phyloP scores from a whole-genome alignment of 2,329 filamentous ascomycete genomes.

The Microdochium paspali region DNA sequence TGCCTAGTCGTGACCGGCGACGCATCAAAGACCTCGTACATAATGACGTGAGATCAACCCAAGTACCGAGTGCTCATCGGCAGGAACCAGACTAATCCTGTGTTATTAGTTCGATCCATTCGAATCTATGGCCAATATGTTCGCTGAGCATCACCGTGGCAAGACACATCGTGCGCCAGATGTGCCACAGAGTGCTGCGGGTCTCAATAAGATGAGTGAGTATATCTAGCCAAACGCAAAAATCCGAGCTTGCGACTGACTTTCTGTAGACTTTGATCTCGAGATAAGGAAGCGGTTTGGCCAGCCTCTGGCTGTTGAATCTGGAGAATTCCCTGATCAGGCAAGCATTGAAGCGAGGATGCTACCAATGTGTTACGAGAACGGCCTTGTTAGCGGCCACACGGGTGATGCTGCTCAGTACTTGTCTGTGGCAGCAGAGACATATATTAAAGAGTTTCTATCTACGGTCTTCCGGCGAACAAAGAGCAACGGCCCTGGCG shows the following conservation, averaged over 20 bases:
- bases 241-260: conserved; percentile 2
- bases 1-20: conserved; percentile 56
- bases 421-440: conserved; percentile 56
- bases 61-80: background rate
- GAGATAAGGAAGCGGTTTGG: conserved; percentile 59
- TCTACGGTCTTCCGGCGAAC: conserved; percentile 55
- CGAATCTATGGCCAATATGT: conserved; percentile 41
- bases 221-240: conserved; percentile 14
- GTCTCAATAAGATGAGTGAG: conserved; percentile 74
- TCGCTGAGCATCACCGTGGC: conserved; percentile 39
- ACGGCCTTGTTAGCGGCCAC: conserved; percentile 51
- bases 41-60: conserved; percentile 43
- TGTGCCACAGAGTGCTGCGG: conserved; percentile 58
- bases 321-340: conserved; percentile 60
- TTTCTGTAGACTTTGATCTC: conserved; percentile 47
- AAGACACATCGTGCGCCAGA: conserved; percentile 41
- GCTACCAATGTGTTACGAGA: conserved; percentile 60
- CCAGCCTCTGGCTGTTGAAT: conserved; percentile 56
- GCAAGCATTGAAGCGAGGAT: conserved; percentile 53
- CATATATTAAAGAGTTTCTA: conserved; percentile 57
- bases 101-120: conserved; percentile 41
- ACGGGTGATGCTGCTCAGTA: conserved; percentile 51
- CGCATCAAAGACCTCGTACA: conserved; percentile 55
- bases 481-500: conserved; percentile 54
- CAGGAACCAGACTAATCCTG: conserved; percentile 12